Evolutionary conservation across 495 filamentous ascomycete genomes (phyloP).

Genomic region (Tuber umbilicatum): DNA sequence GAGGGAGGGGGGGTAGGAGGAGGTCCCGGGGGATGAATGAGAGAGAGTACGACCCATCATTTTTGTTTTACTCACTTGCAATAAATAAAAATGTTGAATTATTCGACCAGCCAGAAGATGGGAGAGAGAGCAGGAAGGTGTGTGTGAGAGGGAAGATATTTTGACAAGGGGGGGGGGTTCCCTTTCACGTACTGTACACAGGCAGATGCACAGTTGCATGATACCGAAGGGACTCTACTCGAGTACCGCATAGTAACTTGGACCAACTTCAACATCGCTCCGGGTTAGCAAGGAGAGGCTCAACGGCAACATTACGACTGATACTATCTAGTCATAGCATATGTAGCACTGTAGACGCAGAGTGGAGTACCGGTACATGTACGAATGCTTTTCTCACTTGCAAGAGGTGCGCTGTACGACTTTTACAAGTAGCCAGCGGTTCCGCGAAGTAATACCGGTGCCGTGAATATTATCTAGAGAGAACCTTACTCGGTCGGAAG

Average conservation of each 20-base stretch:
- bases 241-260: neutral
- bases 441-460: neutral
- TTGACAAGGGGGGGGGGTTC: neutral
- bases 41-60: neutral
- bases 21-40: neutral
- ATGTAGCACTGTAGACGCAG: neutral
- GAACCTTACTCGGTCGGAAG: neutral
- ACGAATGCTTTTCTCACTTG: neutral
- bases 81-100: conserved; percentile 1
- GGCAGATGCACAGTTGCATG: neutral
- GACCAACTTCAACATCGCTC: neutral
- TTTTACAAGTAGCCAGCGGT: neutral
- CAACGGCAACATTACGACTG: neutral
- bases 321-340: neutral
- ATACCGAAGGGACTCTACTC: neutral
- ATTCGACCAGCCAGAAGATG: neutral
- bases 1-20: no score
- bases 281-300: neutral
- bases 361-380: no score
- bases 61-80: conserved; percentile 1
- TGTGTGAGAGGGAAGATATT: neutral
- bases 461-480: neutral
- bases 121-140: neutral
- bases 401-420: neutral
- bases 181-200: neutral